A percentile compares a stretch with the other conserved stretches of the same genome.
These are phyloP conservation scores for Phoenix roebelenii DNA, from an alignment of 176 grass and related monocot species.

Conservation along the genomic window DNA sequence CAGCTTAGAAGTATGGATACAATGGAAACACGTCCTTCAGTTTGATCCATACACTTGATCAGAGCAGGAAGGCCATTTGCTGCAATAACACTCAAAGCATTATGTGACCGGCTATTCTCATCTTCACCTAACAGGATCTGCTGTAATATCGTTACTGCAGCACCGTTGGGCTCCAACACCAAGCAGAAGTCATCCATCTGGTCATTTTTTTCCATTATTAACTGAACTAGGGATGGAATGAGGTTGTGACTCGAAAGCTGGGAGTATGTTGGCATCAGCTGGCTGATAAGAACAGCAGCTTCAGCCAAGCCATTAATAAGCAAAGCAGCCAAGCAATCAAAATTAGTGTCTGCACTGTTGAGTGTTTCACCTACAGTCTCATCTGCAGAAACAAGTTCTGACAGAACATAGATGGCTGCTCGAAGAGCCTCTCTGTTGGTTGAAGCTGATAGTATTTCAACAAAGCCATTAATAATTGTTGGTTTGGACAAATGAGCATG, in stretches of 20 bases:
- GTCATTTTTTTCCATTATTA: not conserved
- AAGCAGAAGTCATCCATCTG: not conserved
- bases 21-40: not conserved
- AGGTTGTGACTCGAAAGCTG: not conserved
- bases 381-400: not conserved
- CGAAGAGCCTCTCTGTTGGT: not conserved
- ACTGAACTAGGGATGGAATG: not conserved
- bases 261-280: not conserved
- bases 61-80: not conserved
- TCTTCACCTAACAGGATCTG: not conserved
- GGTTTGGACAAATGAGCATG: not conserved
- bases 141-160: not conserved
- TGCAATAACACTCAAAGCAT: not conserved
- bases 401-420: not conserved
- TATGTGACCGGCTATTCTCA: not conserved
- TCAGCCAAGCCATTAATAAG: slow-evolving; percentile 2
- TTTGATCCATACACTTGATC: not conserved
- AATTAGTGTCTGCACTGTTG: not conserved
- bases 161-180: not conserved
- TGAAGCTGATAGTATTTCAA: not conserved
- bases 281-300: not conserved
- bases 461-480: not conserved
- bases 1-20: not conserved
- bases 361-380: slow-evolving; percentile 1
- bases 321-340: not conserved